Evolutionary conservation across 371 early-diverging fungal genomes (phyloP), one percentile per base, ranked within the genome.

Genomic region (Polyrhizophydium stewartii): DNA sequence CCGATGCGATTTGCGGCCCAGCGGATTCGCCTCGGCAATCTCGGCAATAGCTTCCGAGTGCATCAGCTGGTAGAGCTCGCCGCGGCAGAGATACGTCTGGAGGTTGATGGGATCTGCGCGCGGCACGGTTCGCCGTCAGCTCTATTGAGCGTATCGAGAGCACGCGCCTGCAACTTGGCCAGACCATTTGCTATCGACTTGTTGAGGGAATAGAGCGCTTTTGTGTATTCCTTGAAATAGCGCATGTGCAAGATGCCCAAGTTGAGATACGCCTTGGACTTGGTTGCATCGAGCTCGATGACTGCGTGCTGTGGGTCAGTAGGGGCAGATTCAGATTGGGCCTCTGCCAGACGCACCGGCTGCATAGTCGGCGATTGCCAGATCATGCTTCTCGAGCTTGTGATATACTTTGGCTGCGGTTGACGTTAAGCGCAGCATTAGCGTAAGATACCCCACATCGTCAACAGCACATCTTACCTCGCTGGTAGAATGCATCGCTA

Each of bases 181-280:
- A 40, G 67, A 79, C 77, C 73, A 41, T 69, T 52, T 16, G 61
- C 32, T 19, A 77, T 66, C 0, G 74, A 64, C 50, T 72, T 68
- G 55, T 71, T 70, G 55, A 78, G 69, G 59, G 70, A 76, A 6
- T 68, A 58, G 21, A 76, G 63, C 21, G 82, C 79, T 53, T 69
- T 57, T 12, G 56, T 53, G 50, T 69, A 72, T 13, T 79, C 77
- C 24, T 69, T 56, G 19, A 75, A 63, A 56, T 66, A 68, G 16
- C 68, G 32, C 79, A 82, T 73, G 58, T 72, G 69, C 13, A 82
- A 37, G n/a, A 74, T 69, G 16, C 79, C 82, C 19, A 82, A 56
- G 21, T 75, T 71, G n/a, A 79, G 66, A 65, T 76, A 68, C 2
- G 74, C 70, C 17, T 53, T 38, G 0, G 76, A 56, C 45, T 73